Evolutionary conservation across 2,329 filamentous ascomycete genomes (phyloP), one percentile per base, ranked within the genome.

Genomic region (Gaeumannomyces tritici): DNA sequence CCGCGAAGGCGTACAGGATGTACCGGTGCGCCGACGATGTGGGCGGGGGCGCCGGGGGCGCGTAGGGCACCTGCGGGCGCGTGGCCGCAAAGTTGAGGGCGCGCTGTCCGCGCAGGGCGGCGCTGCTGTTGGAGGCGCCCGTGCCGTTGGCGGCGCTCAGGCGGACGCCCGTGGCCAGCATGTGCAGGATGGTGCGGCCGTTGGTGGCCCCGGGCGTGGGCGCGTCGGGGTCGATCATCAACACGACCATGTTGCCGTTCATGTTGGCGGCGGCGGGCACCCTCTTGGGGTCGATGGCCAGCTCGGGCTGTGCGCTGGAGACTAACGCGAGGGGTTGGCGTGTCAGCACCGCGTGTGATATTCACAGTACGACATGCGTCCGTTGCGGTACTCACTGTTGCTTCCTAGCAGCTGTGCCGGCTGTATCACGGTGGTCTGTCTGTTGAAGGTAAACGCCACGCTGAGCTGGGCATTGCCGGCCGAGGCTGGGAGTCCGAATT

Each of bases 191-290:
- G 58, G 59, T 63, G 54, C 60, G 62, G 54, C 54, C 26, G 51
- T 15, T 58, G 4, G 60, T 58, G 57, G 62, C 54, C 15, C 63
- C 62, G 5, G 62, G 64, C 7, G 60, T 61, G 15, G 55, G 60
- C 15, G 64, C 60, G 15, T 65, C 62, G n/a, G 60, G 62, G 62
- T 63, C 64, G 55, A 62, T 29, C 62, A 65, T 63, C 6, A 63
- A 51, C 12, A 63, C 31, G 7, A 61, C 31, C 55, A 62, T 62
- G 24, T 58, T 35, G 60, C 64, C 60, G 35, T 31, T 35, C 42
- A 61, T 59, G 13, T 27, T 27, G 55, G 60, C 62, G 28, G 62
- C 55, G 24, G 58, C 55, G 7, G 56, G 58, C 55, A 56, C 62
- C 3, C 26, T 60, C 4, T 18, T 18, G 11, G 61, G 42, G 58